Conservation (phyloP, 1,139 yeast species). For the Candida gigantensis region DNA sequence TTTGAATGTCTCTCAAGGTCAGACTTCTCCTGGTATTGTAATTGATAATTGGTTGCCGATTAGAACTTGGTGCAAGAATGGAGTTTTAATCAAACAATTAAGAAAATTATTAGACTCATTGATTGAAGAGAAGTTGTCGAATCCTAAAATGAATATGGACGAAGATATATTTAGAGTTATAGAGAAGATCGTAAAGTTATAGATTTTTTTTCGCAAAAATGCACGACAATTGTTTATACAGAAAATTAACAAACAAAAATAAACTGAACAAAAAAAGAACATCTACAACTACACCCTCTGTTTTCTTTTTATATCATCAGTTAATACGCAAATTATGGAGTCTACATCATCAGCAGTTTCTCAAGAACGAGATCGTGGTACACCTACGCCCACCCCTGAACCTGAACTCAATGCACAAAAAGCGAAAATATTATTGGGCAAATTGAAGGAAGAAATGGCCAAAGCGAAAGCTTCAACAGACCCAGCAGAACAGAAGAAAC, state of each 20-base stretch:
- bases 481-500: constrained; percentile 64
- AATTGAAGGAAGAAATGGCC: constrained; percentile 60
- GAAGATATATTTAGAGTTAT: constrained; percentile 19
- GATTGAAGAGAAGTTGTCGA: constrained; percentile 53
- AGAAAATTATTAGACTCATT: constrained; percentile 66
- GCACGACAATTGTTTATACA: neutral
- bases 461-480: constrained; percentile 59
- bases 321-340: neutral
- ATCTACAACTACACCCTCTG: too few species aligned
- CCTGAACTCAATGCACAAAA: constrained; percentile 17
- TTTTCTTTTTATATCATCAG: too few species aligned
- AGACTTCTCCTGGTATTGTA: constrained; percentile 62
- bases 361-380: constrained; percentile 2
- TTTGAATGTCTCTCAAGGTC: constrained; percentile 39
- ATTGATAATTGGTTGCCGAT: constrained; percentile 82
- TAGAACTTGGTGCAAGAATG: constrained; percentile 92
- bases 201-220: neutral
- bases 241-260: neutral
- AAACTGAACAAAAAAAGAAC: neutral
- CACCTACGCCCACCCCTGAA: constrained; percentile 17
- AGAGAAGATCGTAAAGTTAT: constrained; percentile 17
- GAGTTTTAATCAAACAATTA: constrained; percentile 74
- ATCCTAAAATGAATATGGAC: constrained; percentile 19
- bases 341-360: neutral
- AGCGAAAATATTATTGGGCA: constrained; percentile 12